Base-by-base conservation (phyloP, 257 asterid genomes). In the Avicennia marina region DNA sequence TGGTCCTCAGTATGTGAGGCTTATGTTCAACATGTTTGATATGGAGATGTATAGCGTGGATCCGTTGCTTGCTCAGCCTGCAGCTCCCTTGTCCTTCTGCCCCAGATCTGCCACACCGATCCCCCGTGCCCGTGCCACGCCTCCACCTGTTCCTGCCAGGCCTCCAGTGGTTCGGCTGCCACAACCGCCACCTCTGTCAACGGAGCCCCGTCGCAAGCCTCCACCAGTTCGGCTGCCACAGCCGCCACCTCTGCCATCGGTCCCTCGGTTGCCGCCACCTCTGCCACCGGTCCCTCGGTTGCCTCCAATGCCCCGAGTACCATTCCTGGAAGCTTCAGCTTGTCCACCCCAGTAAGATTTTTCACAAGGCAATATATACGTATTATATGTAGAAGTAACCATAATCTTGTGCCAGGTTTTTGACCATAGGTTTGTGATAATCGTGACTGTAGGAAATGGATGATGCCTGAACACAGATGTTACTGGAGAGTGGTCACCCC, bases 51-150 rank as follows among this genome's bases (percentile, higher is more conserved):
- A 86, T 69, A 21, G 78, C 0, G 93, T 75, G 36, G 96, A 87
- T 56, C 85, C 97, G 1, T 70, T 90, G 85, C 60, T 90, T 18
- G 77, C 90, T 52, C 95, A 84, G 75, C 97, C 97, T 1, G 72
- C 83, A 0, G 53, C 78, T 55, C 95, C 94, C 1, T 75, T 76
- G 90, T 57, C 88, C 11, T 75, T 76, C 41, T 90, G 97, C 74
- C 70, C 87, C 46, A 59, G 70, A 20, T 76, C 81, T 22, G n/a
- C 72, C 22, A 15, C 50, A 47, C 75, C 67, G 6, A 0, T 21
- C 57, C 21, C 71, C 69, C 1, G 69, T 67, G 33, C 66, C 41
- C 67, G 79, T 0, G 62, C 33, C 33, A 29, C 33, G 33, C 33
- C 33, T 3, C 33, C 33, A 29, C 5, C 7, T 29, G 33, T 29